phyloP scores from a whole-genome alignment of 768 basidiomycete species.

The Mycena olivaceomarginata region DNA sequence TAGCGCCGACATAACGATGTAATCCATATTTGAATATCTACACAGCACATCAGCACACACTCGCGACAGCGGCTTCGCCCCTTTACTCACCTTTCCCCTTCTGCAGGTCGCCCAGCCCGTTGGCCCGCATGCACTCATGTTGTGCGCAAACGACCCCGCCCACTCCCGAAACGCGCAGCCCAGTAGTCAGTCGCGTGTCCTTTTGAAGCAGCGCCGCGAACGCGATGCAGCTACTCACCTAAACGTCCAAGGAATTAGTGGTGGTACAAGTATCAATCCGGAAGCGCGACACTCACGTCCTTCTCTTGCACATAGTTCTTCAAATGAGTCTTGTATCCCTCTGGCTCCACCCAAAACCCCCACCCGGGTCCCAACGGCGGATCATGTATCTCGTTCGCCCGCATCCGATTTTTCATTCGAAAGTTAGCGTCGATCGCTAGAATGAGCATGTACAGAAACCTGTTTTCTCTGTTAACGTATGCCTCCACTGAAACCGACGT shows the following conservation, averaged over 20 bases:
- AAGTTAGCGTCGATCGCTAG: constrained; percentile 23
- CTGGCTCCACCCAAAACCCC: neutral
- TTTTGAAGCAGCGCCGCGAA: too few relatives aligned
- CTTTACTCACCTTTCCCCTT: too few relatives aligned
- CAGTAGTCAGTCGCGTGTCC: constrained; percentile 23
- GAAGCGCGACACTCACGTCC: constrained; percentile 11
- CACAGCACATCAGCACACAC: neutral
- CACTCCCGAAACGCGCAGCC: neutral
- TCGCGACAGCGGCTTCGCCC: too few relatives aligned
- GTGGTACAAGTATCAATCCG: too few relatives aligned
- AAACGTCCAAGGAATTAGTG: too few relatives aligned
- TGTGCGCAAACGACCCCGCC: too few relatives aligned
- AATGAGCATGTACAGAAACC: constrained; percentile 34
- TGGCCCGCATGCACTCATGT: too few relatives aligned
- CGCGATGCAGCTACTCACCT: too few relatives aligned
- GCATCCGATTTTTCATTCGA: constrained; percentile 32
- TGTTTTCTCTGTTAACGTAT: neutral
- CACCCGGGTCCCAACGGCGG: constrained; percentile 36
- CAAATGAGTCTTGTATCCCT: constrained; percentile 31
- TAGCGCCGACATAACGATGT: neutral
- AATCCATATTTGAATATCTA: constrained; percentile 15
- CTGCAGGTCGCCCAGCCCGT: too few relatives aligned
- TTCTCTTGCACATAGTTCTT: neutral
- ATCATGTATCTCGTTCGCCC: constrained; percentile 32
- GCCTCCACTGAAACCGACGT: too few relatives aligned